These are phyloP conservation scores for Zygnema cylindricum DNA, from an alignment of 139 green algal species.

Conservation along the genomic window DNA sequence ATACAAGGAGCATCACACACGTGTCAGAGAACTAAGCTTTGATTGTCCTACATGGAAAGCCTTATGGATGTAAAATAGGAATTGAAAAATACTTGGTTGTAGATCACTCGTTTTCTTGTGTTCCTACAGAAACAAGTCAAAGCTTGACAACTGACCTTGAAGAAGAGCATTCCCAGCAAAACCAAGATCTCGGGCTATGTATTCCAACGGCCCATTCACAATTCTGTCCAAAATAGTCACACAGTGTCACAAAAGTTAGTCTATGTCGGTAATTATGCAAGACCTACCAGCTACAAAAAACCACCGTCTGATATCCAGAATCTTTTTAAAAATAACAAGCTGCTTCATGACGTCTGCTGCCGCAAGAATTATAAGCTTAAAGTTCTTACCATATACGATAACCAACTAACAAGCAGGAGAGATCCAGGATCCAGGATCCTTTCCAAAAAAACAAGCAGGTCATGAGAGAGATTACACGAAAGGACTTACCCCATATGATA, in stretches of 20 bases:
- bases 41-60: neutral
- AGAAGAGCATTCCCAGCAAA: slow-evolving; percentile 29
- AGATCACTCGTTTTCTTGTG: no score
- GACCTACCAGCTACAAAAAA: no score
- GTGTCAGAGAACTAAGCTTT: neutral
- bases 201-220: slow-evolving; percentile 49
- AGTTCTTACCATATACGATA: neutral
- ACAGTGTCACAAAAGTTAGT: no score
- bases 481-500: slow-evolving; percentile 33
- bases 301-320: neutral
- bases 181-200: slow-evolving; percentile 33
- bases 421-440: neutral
- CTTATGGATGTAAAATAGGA: neutral
- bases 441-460: neutral
- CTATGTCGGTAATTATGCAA: no score
- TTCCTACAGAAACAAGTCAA: no score
- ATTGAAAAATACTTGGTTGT: no score
- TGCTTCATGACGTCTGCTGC: neutral
- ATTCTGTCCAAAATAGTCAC: slow-evolving; percentile 38
- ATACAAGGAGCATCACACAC: neutral
- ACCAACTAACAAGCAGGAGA: neutral
- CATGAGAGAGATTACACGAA: neutral
- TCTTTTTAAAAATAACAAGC: neutral
- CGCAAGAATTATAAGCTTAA: neutral
- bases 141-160: slow-evolving; percentile 39